Conservation (phyloP, 2,329 filamentous ascomycete species). For the Sporothrix brunneoviolacea region DNA sequence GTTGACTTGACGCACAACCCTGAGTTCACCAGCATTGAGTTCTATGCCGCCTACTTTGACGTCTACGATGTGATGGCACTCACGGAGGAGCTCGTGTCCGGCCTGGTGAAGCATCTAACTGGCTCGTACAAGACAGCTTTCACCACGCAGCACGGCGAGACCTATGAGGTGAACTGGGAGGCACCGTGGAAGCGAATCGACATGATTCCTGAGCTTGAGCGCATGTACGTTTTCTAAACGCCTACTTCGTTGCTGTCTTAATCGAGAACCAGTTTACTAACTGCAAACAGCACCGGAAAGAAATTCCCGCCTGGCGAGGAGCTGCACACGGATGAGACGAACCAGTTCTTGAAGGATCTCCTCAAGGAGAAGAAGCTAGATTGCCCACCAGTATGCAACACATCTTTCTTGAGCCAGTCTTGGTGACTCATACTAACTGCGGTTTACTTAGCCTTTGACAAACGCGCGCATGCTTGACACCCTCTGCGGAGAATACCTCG, state of each 20-base stretch:
- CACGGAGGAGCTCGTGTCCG: conserved; percentile 88
- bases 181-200: conserved; percentile 87
- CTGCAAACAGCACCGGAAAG: conserved; percentile 51
- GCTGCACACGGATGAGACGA: conserved; percentile 83
- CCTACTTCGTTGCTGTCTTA: too few species aligned
- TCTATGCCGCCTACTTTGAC: conserved; percentile 91
- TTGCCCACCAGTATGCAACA: conserved; percentile 54
- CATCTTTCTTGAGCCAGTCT: too few species aligned
- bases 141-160: conserved; percentile 78
- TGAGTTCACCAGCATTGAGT: conserved; percentile 96
- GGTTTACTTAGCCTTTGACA: conserved; percentile 56
- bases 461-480: conserved; percentile 96
- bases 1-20: conserved; percentile 94
- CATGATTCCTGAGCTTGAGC: conserved; percentile 92
- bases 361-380: conserved; percentile 88
- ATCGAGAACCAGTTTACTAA: neutral
- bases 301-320: conserved; percentile 88
- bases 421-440: too few species aligned
- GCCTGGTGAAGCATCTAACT: conserved; percentile 81
- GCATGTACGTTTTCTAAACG: conserved; percentile 10
- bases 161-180: conserved; percentile 92
- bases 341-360: conserved; percentile 76
- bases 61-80: conserved; percentile 85
- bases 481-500: conserved; percentile 88
- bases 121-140: conserved; percentile 81